Evolutionary conservation across 2,329 filamentous ascomycete species (phyloP).

Genomic region (Gnomoniopsis smithogilvyi): DNA sequence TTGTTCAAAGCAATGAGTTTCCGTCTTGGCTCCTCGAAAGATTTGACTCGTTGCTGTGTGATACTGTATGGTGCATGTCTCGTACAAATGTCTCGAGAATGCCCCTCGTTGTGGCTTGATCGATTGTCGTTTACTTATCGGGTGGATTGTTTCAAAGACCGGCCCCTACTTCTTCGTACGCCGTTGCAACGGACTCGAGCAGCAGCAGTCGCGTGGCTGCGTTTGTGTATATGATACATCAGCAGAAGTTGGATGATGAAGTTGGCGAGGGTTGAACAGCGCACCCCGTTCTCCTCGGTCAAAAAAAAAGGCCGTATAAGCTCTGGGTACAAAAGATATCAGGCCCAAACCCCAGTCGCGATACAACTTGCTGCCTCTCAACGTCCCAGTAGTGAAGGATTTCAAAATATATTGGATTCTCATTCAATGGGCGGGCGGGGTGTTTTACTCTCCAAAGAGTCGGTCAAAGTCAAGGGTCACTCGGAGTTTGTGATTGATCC

Average conservation of each 20-base stretch:
- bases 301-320: too few species aligned
- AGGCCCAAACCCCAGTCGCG: too few species aligned
- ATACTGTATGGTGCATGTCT: not conserved
- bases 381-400: too few species aligned
- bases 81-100: not conserved
- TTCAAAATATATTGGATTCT: too few species aligned
- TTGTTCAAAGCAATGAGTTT: too few species aligned
- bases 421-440: too few species aligned
- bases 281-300: too few species aligned
- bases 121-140: not conserved
- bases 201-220: not conserved
- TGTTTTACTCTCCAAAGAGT: too few species aligned
- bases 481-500: not conserved
- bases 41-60: conserved; percentile 1
- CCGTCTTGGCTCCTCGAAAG: not conserved
- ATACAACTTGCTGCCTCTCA: too few species aligned
- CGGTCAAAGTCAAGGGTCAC: too few species aligned
- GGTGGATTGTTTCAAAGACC: conserved; percentile 8
- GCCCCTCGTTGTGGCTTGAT: conserved; percentile 5
- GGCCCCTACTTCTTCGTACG: not conserved
- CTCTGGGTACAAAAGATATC: too few species aligned
- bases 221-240: not conserved
- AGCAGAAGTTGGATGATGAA: not conserved
- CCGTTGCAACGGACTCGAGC: not conserved
- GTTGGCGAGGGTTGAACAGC: too few species aligned